Conservation (phyloP, 1,139 yeast genomes). For the Torulaspora globosa region DNA sequence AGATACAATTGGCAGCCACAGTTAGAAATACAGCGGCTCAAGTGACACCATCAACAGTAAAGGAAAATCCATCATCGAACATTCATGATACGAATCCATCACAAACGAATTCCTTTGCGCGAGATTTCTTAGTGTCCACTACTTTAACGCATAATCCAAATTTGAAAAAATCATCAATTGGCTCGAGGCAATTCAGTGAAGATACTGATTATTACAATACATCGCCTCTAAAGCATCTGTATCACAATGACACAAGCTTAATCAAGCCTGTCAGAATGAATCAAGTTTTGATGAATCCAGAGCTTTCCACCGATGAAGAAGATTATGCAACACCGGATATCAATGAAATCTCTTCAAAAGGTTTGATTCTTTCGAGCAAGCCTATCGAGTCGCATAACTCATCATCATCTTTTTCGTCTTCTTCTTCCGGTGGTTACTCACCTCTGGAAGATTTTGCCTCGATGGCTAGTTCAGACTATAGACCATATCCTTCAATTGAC, state of each 20-base stretch:
- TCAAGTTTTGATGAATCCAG: slow-evolving; percentile 16
- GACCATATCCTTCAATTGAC: slow-evolving; percentile 5
- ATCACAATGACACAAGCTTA: slow-evolving; percentile 29
- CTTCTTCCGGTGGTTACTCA: slow-evolving; percentile 11
- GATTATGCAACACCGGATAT: slow-evolving; percentile 5
- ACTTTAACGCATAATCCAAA: slow-evolving; percentile 20
- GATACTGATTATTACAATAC: slow-evolving; percentile 36
- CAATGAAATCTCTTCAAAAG: slow-evolving; percentile 3
- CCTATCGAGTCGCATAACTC: slow-evolving; percentile 4
- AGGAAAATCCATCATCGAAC: slow-evolving; percentile 5
- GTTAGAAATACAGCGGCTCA: neutral
- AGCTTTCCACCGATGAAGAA: slow-evolving; percentile 10
- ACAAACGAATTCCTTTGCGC: slow-evolving; percentile 9
- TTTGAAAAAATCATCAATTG: slow-evolving; percentile 2
- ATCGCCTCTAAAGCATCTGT: slow-evolving; percentile 34
- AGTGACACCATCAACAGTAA: neutral
- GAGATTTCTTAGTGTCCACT: slow-evolving; percentile 24
- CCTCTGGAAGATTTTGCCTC: slow-evolving; percentile 10
- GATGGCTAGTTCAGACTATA: slow-evolving; percentile 1
- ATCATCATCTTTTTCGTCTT: slow-evolving; percentile 8
- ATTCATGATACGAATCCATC: neutral
- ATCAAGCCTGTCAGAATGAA: slow-evolving; percentile 25
- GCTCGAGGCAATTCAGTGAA: slow-evolving; percentile 29
- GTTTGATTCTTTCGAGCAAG: slow-evolving; percentile 2
- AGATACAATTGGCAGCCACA: slow-evolving; percentile 19